Base-by-base conservation (phyloP, 345 rosid genomes). In the Dovyalis caffra region DNA sequence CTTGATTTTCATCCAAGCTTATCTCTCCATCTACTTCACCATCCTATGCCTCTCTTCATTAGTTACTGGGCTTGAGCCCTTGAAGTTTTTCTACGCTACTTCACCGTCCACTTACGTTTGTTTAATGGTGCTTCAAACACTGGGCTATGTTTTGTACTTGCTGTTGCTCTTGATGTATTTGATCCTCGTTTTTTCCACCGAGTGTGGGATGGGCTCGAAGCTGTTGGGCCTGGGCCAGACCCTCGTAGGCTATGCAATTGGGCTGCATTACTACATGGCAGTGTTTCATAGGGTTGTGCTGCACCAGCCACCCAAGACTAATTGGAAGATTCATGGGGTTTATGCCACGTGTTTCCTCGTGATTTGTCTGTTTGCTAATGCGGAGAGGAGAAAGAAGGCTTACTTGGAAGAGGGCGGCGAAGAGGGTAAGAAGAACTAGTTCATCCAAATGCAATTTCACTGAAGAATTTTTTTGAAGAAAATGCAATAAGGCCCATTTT, bases 11-110 rank as follows among this genome's bases (percentile, higher is more conserved):
- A 83, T 92, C 86, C 98, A 96, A 81, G 86, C 90, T 47, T 95
- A 96, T 82, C 98, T 96, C 82, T 86, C 95, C 2, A 93, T 96
- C 76, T 96, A 96, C 88, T 93, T 92, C 95, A 71, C 95, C 1
- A 96, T 93, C 74, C 97, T 96, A 7, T 86, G 92, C 49, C 33
- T 90, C 43, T 88, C 98, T 6, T 83, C 98, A 0, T 70, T 93
- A 5, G 78, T 87, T 75, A 96, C 97, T 0, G 95, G 97, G 2
- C 88, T 92, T 56, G 99, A 96, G 77, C 99, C 99, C 0, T 78
- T 93, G 71, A 89, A 77, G 86, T 93, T 91, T 68, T 88, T 96
- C 80, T 90, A 89, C 83, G 87, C 97, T 2, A 90, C 97, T 2
- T 87, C 99, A 56, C 86, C 75, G 45, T 83, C 97, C 1, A 89